Percentiles rank a stretch among this genome's conserved stretches.
Conservation (phyloP, 129 eudicot genomes). For the Mikania micrantha region DNA sequence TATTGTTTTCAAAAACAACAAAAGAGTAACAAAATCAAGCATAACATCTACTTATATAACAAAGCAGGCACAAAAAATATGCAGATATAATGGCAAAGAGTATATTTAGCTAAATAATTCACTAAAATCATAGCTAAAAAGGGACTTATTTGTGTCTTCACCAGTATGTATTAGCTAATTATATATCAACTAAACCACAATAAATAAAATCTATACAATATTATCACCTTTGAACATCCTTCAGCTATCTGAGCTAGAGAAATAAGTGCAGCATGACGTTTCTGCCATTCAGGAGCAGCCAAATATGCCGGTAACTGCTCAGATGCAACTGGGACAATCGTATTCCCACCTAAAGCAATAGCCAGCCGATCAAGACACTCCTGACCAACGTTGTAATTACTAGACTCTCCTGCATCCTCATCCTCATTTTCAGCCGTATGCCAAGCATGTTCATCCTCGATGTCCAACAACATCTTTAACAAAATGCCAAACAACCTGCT, state of each 20-base stretch:
- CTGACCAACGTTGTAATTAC: constrained; percentile 86
- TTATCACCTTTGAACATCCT: constrained; percentile 81
- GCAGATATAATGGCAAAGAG: background rate
- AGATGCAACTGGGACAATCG: constrained; percentile 90
- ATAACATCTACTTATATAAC: background rate
- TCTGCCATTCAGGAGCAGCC: constrained; percentile 95
- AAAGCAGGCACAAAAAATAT: background rate
- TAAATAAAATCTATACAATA: background rate
- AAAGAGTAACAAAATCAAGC: background rate
- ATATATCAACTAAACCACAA: background rate
- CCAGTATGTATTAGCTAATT: background rate
- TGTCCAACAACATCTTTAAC: constrained; percentile 69
- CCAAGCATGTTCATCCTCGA: constrained; percentile 88
- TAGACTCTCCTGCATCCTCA: constrained; percentile 90
- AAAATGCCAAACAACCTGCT: constrained; percentile 67
- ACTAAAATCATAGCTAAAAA: background rate
- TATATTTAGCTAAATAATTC: background rate
- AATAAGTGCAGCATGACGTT: constrained; percentile 84
- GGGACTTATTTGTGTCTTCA: background rate
- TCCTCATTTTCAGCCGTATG: constrained; percentile 80
- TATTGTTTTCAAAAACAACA: background rate
- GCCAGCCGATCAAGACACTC: constrained; percentile 89
- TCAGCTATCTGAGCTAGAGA: constrained; percentile 94
- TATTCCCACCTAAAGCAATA: constrained; percentile 81
- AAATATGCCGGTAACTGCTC: constrained; percentile 70